These are phyloP conservation scores for Macrophomina pseudophaseolina DNA, from an alignment of 2,329 filamentous ascomycete genomes.

Conservation along the genomic window DNA sequence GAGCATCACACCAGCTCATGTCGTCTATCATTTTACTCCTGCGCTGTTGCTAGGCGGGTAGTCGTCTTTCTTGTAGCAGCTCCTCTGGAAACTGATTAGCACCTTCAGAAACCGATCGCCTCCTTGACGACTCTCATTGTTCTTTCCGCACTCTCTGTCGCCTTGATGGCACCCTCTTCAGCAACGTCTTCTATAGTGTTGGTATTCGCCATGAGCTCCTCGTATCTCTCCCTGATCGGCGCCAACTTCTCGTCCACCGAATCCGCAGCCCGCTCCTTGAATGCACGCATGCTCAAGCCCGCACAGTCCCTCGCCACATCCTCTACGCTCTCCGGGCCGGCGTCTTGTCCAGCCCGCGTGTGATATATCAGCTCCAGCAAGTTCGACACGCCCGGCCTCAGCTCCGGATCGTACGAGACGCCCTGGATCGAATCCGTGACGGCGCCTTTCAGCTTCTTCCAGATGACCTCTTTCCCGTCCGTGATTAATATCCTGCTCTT, in stretches of 20 bases:
- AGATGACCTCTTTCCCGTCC: constrained; percentile 68
- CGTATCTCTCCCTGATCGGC: constrained; percentile 63
- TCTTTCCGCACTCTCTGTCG: constrained; percentile 62
- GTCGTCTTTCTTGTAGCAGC: too few relatives aligned
- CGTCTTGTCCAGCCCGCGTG: constrained; percentile 56
- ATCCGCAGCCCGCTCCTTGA: constrained; percentile 70
- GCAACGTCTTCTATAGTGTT: constrained; percentile 64
- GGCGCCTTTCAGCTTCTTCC: constrained; percentile 71
- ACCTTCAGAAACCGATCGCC: constrained; percentile 15
- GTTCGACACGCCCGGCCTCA: constrained; percentile 84
- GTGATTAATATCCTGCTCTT: constrained; percentile 84
- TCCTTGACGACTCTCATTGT: constrained; percentile 48
- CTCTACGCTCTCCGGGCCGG: constrained; percentile 32
- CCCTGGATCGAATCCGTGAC: constrained; percentile 74
- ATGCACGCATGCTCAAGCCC: constrained; percentile 55
- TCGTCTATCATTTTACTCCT: too few relatives aligned
- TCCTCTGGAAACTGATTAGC: too few relatives aligned
- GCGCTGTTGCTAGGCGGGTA: too few relatives aligned
- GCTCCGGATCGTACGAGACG: constrained; percentile 73
- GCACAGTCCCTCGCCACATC: constrained; percentile 41
- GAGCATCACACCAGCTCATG: too few relatives aligned
- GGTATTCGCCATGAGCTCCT: constrained; percentile 54
- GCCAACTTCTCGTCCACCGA: constrained; percentile 60
- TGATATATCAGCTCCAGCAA: constrained; percentile 80
- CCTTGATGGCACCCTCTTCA: constrained; percentile 63